These are phyloP conservation scores for Beauveria medogensis DNA, from an alignment of 2,329 filamentous ascomycete genomes.

Conservation along the genomic window DNA sequence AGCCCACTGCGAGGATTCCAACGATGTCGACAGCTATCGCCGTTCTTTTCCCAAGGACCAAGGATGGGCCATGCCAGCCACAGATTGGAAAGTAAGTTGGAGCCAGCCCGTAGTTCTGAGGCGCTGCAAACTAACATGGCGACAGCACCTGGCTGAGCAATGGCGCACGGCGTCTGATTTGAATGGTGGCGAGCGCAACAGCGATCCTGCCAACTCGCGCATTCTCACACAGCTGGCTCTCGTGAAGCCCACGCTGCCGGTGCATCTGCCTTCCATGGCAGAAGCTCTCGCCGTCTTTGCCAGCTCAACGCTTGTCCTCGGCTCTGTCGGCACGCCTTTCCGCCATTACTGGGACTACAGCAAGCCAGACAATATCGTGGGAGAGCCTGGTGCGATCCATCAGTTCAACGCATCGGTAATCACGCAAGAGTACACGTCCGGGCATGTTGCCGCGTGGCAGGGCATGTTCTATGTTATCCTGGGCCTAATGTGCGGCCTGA, in stretches of 20 bases:
- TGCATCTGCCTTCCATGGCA: constrained; percentile 55
- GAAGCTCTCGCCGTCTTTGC: constrained; percentile 67
- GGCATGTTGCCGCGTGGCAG: constrained; percentile 53
- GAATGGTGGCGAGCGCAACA: constrained; percentile 44
- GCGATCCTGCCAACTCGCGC: constrained; percentile 50
- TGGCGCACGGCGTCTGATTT: constrained; percentile 51
- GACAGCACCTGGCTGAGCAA: constrained; percentile 38
- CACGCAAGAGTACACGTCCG: constrained; percentile 63
- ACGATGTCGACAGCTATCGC: constrained; percentile 48
- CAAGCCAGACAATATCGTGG: constrained; percentile 25
- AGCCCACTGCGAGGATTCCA: constrained; percentile 51
- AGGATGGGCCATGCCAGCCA: constrained; percentile 23
- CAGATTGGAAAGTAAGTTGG: constrained; percentile 40
- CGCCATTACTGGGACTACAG: constrained; percentile 45
- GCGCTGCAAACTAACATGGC: background rate
- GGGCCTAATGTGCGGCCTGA: constrained; percentile 56
- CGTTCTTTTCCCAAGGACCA: constrained; percentile 27
- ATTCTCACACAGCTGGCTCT: constrained; percentile 48
- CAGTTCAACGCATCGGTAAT: constrained; percentile 56
- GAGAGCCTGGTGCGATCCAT: constrained; percentile 38
- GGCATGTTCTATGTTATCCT: constrained; percentile 60
- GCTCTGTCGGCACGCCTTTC: constrained; percentile 52
- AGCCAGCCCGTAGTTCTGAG: background rate
- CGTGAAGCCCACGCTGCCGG: constrained; percentile 31
- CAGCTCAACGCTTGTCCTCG: constrained; percentile 56